A percentile compares a stretch with the other conserved stretches of the same genome.
phyloP scores from a whole-genome alignment of 2,329 filamentous ascomycete genomes.

The Harringtonia aguacate region DNA sequence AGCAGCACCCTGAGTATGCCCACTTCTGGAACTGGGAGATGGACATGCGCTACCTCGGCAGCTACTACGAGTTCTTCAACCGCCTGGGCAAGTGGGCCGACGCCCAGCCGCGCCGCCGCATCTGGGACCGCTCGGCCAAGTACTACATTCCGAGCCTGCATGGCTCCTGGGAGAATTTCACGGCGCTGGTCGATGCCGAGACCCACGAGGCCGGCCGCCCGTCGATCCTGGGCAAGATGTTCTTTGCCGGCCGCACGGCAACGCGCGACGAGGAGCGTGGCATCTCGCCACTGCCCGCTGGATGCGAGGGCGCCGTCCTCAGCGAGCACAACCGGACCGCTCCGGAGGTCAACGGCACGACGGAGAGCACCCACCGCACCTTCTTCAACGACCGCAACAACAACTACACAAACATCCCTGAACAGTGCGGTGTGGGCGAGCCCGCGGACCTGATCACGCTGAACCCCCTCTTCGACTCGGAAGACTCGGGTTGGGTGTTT shows the following conservation, averaged over 20 bases:
- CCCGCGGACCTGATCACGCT: constrained; percentile 67
- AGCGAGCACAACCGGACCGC: constrained; percentile 9
- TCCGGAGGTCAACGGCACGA: constrained; percentile 3
- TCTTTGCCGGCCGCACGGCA: constrained; percentile 34
- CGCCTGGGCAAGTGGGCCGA: constrained; percentile 56
- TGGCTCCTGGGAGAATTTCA: constrained; percentile 63
- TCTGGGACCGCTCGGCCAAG: constrained; percentile 68
- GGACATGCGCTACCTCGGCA: constrained; percentile 54
- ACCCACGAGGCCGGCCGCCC: constrained; percentile 36
- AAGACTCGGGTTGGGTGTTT: constrained; percentile 63
- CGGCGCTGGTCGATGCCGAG: constrained; percentile 50
- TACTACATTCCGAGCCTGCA: constrained; percentile 68
- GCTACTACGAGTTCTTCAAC: constrained; percentile 64
- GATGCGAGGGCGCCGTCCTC: constrained; percentile 38
- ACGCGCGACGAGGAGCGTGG: constrained; percentile 41
- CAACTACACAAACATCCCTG: constrained; percentile 12
- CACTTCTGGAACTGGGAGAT: constrained; percentile 65
- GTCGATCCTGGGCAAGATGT: constrained; percentile 61
- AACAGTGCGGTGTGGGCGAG: constrained; percentile 58
- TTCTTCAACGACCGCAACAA: constrained; percentile 11
- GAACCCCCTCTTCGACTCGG: constrained; percentile 65
- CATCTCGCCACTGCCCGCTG: constrained; percentile 39
- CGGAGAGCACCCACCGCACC: not conserved
- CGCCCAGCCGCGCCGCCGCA: constrained; percentile 55
- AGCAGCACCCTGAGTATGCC: constrained; percentile 52